Evolutionary conservation across 495 filamentous ascomycete genomes (phyloP).

Genomic region (Hapsidospora chrysogenum): DNA sequence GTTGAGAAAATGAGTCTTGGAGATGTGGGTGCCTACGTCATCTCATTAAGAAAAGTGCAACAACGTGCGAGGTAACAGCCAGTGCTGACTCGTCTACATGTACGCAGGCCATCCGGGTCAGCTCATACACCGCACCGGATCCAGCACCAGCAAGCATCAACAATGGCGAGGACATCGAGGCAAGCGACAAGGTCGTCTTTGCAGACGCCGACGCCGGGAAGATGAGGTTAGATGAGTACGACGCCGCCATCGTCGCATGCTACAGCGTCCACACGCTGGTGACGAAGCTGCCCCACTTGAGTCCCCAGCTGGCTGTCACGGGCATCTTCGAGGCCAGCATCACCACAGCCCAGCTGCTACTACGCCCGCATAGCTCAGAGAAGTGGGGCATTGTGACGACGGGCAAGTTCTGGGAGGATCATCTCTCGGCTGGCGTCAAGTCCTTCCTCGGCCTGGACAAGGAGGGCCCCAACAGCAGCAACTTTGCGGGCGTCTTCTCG

Average conservation of each 20-base stretch:
- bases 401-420: constrained; percentile 62
- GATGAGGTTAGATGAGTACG: constrained; percentile 21
- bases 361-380: constrained; percentile 9
- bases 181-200: constrained; percentile 36
- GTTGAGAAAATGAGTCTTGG: constrained; percentile 38
- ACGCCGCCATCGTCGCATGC: constrained; percentile 75
- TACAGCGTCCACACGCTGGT: constrained; percentile 82
- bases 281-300: constrained; percentile 10
- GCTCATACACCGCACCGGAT: constrained; percentile 34
- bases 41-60: no score
- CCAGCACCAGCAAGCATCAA: constrained; percentile 46
- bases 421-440: constrained; percentile 47
- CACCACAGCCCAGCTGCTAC: constrained; percentile 24
- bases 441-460: constrained; percentile 28
- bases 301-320: constrained; percentile 38
- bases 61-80: neutral
- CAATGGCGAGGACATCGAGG: constrained; percentile 35
- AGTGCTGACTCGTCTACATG: neutral
- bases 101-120: no score
- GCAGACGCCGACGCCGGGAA: constrained; percentile 14
- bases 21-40: no score
- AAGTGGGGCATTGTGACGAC: constrained; percentile 86
- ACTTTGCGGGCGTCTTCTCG: constrained; percentile 66
- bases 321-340: constrained; percentile 84
- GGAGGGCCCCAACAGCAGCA: constrained; percentile 6